These are phyloP conservation scores for Alloteropsis semialata DNA, from an alignment of 176 grass and related monocot genomes.

Conservation along the genomic window DNA sequence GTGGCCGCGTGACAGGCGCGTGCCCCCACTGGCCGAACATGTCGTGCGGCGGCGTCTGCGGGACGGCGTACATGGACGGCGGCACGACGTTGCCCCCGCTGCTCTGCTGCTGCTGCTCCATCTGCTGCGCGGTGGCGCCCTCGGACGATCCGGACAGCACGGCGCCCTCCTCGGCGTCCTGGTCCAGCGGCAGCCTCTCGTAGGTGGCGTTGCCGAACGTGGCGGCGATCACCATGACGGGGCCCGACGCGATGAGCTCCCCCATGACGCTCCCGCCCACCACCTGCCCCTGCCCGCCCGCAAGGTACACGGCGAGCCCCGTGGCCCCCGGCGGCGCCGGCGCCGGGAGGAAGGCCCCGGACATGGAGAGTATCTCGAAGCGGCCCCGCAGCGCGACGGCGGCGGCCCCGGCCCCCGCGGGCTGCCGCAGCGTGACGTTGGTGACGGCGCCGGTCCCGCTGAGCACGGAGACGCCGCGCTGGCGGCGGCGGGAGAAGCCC, in stretches of 20 bases:
- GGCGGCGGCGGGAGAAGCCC: constrained; percentile 67
- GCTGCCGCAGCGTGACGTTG: constrained; percentile 76
- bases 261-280: constrained; percentile 82
- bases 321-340: constrained; percentile 65
- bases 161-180: constrained; percentile 49
- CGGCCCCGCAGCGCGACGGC: constrained; percentile 60
- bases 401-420: constrained; percentile 31
- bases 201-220: constrained; percentile 89
- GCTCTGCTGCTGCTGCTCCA: constrained; percentile 38
- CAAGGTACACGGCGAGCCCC: constrained; percentile 80
- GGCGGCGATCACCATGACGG: constrained; percentile 94
- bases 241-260: constrained; percentile 70
- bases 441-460: constrained; percentile 81
- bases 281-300: constrained; percentile 79
- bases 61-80: constrained; percentile 51
- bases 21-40: constrained; percentile 79
- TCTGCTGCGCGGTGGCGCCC: constrained; percentile 37
- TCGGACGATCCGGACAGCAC: constrained; percentile 51
- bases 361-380: constrained; percentile 81
- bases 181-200: constrained; percentile 74
- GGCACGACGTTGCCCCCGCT: constrained; percentile 33
- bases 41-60: constrained; percentile 48
- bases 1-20: constrained; percentile 40
- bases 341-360: constrained; percentile 79
- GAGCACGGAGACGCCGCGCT: constrained; percentile 79